phyloP scores from a whole-genome alignment of 768 basidiomycete species.

The Boletus reticuloceps region DNA sequence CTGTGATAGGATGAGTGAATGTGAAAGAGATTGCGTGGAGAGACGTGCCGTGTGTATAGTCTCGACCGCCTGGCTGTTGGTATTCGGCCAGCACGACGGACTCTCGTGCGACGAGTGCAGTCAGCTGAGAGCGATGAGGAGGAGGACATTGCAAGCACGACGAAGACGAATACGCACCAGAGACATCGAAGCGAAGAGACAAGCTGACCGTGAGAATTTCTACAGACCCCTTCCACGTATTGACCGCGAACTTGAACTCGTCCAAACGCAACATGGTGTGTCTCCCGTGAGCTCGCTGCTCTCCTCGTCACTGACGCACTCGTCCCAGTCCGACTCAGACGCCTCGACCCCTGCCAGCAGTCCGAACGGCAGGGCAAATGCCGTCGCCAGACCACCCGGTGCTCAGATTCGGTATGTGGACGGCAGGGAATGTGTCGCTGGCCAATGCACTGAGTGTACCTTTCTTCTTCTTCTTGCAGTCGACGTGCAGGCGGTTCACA shows the following conservation, averaged over 20 bases:
- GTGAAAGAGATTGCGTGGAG: background rate
- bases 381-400: conserved; percentile 71
- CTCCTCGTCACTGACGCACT: background rate
- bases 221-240: conserved; percentile 7
- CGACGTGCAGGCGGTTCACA: conserved; percentile 70
- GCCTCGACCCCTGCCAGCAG: conserved; percentile 45
- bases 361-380: conserved; percentile 42
- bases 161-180: conserved; percentile 21
- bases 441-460: background rate
- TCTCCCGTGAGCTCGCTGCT: background rate
- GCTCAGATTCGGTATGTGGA: conserved; percentile 73
- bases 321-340: conserved; percentile 78
- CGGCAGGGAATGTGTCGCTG: background rate
- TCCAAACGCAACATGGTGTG: conserved; percentile 28
- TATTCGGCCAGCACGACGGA: conserved; percentile 84
- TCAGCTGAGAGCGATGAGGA: conserved; percentile 49
- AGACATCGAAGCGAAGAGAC: conserved; percentile 18
- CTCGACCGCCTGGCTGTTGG: conserved; percentile 65
- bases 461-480: conserved; percentile 35
- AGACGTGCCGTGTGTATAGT: conserved; percentile 82
- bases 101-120: conserved; percentile 79
- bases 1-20: conserved; percentile 36
- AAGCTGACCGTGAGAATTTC: conserved; percentile 13
- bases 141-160: background rate
- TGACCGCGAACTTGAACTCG: conserved; percentile 3